Conservation (phyloP, 1,139 yeast genomes). For the Taphrina pruni region DNA sequence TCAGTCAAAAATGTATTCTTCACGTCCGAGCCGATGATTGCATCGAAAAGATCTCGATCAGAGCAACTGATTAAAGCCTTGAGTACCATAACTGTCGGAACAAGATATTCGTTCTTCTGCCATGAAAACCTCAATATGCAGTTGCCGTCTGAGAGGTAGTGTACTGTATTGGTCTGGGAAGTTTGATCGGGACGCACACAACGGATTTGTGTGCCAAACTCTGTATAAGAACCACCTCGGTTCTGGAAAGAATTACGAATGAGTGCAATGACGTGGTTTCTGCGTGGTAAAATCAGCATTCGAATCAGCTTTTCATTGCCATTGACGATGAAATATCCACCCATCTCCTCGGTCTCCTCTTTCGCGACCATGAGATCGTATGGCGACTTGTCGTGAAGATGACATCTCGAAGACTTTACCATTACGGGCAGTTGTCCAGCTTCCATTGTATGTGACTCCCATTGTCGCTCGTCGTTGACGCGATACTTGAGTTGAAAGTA, state of each 20-base stretch:
- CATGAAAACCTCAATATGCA: conserved; percentile 96
- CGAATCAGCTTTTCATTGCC: conserved; percentile 96
- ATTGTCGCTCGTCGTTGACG: conserved; percentile 84
- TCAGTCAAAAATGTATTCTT: conserved; percentile 93
- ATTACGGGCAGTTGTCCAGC: conserved; percentile 92
- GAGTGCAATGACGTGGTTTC: conserved; percentile 98
- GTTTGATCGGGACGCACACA: conserved; percentile 96
- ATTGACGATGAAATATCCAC: conserved; percentile 94
- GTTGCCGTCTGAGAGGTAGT: conserved; percentile 92
- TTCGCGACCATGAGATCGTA: conserved; percentile 73
- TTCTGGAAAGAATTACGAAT: conserved; percentile 92
- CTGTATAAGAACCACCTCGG: conserved; percentile 89
- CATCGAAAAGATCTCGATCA: conserved; percentile 94
- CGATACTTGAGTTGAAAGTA: conserved; percentile 80
- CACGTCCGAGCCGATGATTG: conserved; percentile 87
- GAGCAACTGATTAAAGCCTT: conserved; percentile 89
- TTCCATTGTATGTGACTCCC: conserved; percentile 76
- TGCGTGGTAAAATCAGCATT: conserved; percentile 96
- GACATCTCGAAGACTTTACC: conserved; percentile 90
- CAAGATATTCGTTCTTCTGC: conserved; percentile 92
- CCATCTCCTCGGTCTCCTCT: conserved; percentile 94
- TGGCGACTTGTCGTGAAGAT: conserved; percentile 81
- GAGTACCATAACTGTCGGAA: conserved; percentile 90
- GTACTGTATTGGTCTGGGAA: conserved; percentile 94
- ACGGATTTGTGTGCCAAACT: conserved; percentile 91